phyloP scores from a whole-genome alignment of 768 basidiomycete species.

The Mycena belliarum region DNA sequence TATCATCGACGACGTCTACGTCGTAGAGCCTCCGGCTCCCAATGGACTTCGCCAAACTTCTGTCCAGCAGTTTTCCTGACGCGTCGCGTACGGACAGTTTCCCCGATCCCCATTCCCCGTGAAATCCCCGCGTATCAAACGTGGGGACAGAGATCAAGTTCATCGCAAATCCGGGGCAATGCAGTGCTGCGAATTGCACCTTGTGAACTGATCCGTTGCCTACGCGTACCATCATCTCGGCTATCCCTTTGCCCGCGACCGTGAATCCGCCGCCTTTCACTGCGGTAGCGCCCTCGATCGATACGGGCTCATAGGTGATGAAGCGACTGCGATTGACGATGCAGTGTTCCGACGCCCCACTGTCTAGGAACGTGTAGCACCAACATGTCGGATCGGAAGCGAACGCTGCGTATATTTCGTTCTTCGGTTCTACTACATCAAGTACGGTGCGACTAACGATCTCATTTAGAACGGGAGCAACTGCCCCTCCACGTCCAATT shows the following conservation, averaged over 20 bases:
- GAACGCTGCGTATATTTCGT: too few relatives aligned
- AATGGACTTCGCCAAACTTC: too few relatives aligned
- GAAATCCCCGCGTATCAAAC: too few relatives aligned
- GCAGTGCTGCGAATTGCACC: not conserved
- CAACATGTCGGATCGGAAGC: too few relatives aligned
- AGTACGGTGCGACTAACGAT: constrained; percentile 8
- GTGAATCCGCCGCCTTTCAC: not conserved
- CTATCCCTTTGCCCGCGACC: not conserved
- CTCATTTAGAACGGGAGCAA: constrained; percentile 11
- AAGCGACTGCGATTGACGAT: not conserved
- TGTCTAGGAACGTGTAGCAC: not conserved
- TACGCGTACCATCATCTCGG: not conserved
- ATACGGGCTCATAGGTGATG: not conserved
- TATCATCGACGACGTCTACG: not conserved
- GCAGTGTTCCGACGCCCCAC: not conserved
- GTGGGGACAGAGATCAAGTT: not conserved
- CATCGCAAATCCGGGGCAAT: not conserved
- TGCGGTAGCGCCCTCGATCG: not conserved
- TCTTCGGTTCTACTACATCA: too few relatives aligned
- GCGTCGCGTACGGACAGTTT: too few relatives aligned
- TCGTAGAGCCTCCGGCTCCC: not conserved
- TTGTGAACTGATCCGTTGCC: not conserved
- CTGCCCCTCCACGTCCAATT: constrained; percentile 8
- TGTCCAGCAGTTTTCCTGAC: too few relatives aligned
- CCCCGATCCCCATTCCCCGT: too few relatives aligned